Evolutionary conservation across 208 protist species (phyloP), one percentile per base, ranked within the genome.

Genomic region (Acanthamoeba quina): DNA sequence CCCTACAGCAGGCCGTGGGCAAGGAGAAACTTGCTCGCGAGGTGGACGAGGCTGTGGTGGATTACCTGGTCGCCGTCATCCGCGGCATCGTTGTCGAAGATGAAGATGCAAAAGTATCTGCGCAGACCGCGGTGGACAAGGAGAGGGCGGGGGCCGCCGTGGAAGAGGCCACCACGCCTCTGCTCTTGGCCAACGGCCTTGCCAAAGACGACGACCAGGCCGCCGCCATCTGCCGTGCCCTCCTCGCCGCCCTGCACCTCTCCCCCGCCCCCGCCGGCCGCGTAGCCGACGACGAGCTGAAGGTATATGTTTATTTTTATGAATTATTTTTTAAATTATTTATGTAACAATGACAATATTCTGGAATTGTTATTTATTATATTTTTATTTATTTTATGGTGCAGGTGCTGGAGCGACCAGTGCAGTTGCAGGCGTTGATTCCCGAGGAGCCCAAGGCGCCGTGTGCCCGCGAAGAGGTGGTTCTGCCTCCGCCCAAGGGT

Each of bases 401-500:
- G 34, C 34, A 37, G 70, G 44, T 80, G 6, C 21, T 80, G 70
- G 70, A 41, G 6, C 70, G 70, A 26, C 70, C 70, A 7, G 70
- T 80, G 21, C 70, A 80, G 44, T 17, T 80, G 70, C 70, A 80
- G 29, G 37, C 70, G 6, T 24, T 80, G 13, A 24, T 80, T 7
- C 70, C 70, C 5, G 70, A 80, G 37, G 70, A 80, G 37, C 70
- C 70, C 70, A 80, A 80, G 37, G 37, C 37, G 34, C 17, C 44
- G 15, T 9, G 37, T 5, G 70, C 70, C 6, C 70, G 70, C 70
- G 70, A 80, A 52, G 70, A 80, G 37, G 70, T 80, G 15, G 70
- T 80, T 31, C 70, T 80, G 31, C 70, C 70, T 15, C 70, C 70
- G 29, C 70, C 70, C 70, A 80, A 80, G 29, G 70, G 70, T 80